phyloP scores from a whole-genome alignment of 1,139 yeast species.

The Kluyveromyces marxianus region DNA sequence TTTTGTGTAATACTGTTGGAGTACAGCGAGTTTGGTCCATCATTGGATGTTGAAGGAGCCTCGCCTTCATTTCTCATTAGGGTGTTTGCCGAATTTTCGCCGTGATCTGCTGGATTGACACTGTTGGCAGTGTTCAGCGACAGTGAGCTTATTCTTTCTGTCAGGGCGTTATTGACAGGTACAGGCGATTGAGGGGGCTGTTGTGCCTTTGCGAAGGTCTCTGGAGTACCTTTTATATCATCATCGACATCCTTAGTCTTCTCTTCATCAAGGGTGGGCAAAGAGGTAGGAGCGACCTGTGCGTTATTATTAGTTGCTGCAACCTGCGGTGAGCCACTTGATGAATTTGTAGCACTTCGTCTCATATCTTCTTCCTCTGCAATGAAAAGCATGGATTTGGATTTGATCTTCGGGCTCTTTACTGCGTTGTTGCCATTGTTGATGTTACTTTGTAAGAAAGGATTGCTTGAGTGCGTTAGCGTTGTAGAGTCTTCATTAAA shows the following conservation, averaged over 20 bases:
- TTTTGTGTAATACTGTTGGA: background rate
- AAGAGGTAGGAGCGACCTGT: conserved; percentile 2
- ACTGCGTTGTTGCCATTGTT: no score
- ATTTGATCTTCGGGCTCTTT: conserved; percentile 5
- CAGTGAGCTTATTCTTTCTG: conserved; percentile 5
- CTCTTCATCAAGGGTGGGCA: conserved; percentile 12
- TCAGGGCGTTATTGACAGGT: background rate
- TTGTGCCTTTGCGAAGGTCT: background rate
- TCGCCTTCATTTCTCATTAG: background rate
- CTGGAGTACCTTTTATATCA: background rate
- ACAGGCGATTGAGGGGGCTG: background rate
- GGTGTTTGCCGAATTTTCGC: background rate
- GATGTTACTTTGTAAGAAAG: conserved; percentile 9
- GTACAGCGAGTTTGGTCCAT: no score
- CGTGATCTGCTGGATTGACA: background rate
- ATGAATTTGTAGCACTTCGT: background rate
- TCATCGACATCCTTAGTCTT: conserved; percentile 7
- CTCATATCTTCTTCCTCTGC: conserved; percentile 7
- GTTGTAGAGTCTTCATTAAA: background rate
- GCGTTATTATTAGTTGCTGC: background rate
- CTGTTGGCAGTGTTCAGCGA: background rate
- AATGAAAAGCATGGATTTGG: conserved; percentile 9
- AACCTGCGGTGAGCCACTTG: background rate
- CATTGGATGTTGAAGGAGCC: no score
- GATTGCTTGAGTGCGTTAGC: conserved; percentile 15